These are phyloP conservation scores for Xylaria sp. DNA, from an alignment of 2,329 filamentous ascomycete species.

Conservation along the genomic window DNA sequence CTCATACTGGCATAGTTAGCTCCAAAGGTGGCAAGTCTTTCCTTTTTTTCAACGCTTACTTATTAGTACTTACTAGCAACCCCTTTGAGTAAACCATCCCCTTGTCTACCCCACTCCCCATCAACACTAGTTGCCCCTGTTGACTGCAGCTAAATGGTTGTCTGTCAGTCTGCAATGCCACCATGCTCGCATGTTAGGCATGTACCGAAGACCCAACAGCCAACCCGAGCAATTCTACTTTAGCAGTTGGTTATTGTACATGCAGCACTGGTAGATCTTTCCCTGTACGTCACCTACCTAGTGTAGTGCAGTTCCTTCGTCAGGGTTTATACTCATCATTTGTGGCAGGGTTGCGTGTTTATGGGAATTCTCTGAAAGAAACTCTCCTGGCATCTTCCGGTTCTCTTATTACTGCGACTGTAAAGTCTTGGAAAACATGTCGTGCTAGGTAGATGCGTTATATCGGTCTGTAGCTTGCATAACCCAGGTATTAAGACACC, in stretches of 20 bases:
- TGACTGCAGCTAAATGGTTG: background rate
- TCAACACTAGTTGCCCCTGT: background rate
- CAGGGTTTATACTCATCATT: background rate
- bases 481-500: slow-evolving; percentile 1
- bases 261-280: background rate
- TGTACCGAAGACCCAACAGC: background rate
- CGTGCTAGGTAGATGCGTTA: slow-evolving; percentile 1
- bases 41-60: background rate
- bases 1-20: background rate
- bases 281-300: background rate
- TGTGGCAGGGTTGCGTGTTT: background rate
- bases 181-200: background rate
- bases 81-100: background rate
- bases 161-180: background rate
- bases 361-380: background rate
- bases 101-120: slow-evolving; percentile 8
- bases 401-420: background rate
- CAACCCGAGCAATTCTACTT: background rate
- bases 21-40: background rate
- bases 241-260: background rate
- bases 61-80: background rate
- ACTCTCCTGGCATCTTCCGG: background rate
- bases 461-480: slow-evolving; percentile 7
- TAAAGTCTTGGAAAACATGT: background rate
- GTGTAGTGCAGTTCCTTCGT: background rate